Percentiles rank a stretch among this genome's conserved stretches.
phyloP scores from a whole-genome alignment of 1,139 yeast species.

The Yamadazyma taylorii region DNA sequence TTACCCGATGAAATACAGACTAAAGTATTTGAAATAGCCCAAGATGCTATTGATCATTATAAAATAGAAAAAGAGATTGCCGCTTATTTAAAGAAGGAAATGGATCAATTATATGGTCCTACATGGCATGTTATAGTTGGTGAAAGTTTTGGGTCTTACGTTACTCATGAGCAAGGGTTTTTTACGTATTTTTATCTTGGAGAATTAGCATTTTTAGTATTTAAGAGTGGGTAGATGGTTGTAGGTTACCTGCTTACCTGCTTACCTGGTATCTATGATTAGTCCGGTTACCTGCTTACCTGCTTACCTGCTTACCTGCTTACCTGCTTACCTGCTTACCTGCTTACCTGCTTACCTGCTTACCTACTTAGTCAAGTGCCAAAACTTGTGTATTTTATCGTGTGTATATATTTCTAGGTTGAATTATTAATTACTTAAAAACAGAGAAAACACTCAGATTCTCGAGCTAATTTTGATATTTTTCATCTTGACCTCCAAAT shows the following conservation, averaged over 20 bases:
- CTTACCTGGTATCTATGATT: not conserved
- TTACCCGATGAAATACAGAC: constrained; percentile 58
- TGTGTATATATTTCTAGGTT: too few species aligned
- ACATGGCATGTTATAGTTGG: constrained; percentile 98
- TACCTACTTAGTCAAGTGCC: too few species aligned
- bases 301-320: too few species aligned
- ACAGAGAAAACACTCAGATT: too few species aligned
- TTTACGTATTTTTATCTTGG: constrained; percentile 86
- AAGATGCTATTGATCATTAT: constrained; percentile 45
- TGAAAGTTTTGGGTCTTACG: constrained; percentile 87
- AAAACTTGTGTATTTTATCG: too few species aligned
- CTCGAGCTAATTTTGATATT: constrained; percentile 15
- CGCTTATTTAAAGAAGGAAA: constrained; percentile 72
- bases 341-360: too few species aligned
- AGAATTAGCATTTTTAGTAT: constrained; percentile 74
- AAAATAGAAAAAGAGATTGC: constrained; percentile 75
- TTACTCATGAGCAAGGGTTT: constrained; percentile 84
- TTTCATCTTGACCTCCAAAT: constrained; percentile 76
- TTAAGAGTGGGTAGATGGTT: constrained; percentile 62
- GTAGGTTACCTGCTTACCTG: too few species aligned
- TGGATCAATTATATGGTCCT: constrained; percentile 62
- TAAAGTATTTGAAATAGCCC: constrained; percentile 57
- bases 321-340: too few species aligned
- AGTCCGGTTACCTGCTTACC: too few species aligned
- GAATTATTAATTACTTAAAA: too few species aligned